Evolutionary conservation across 495 filamentous ascomycete genomes (phyloP).

Genomic region (Podospora didyma): DNA sequence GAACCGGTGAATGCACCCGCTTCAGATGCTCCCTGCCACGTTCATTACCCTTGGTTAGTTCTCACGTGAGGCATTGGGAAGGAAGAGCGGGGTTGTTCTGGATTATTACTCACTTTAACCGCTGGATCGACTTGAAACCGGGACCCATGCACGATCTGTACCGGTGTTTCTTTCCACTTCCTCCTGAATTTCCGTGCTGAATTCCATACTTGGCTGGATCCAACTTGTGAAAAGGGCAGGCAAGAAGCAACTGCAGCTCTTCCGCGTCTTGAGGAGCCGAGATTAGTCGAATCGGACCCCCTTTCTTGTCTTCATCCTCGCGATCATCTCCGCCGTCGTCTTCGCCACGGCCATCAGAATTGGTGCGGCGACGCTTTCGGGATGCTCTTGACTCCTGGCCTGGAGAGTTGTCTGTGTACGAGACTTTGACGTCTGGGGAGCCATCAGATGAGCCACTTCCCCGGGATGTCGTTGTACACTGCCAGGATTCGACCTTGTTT

Average conservation of each 20-base stretch:
- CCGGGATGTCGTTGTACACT: conserved; percentile 11
- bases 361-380: conserved; percentile 13
- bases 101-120: conserved; percentile 18
- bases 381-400: conserved; percentile 8
- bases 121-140: conserved; percentile 25
- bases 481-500: conserved; percentile 24
- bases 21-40: conserved; percentile 21
- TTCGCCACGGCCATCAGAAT: conserved; percentile 8
- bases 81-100: background rate
- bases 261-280: conserved; percentile 1
- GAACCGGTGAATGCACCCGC: conserved; percentile 22
- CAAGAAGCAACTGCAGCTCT: conserved; percentile 11
- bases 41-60: background rate
- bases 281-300: background rate
- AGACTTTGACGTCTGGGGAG: conserved; percentile 8
- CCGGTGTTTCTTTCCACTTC: conserved; percentile 17
- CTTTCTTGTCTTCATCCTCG: conserved; percentile 17
- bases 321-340: conserved; percentile 5
- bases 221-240: conserved; percentile 23
- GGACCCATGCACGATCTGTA: conserved; percentile 22
- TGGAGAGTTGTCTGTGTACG: conserved; percentile 6
- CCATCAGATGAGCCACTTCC: conserved; percentile 6
- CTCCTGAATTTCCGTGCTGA: conserved; percentile 13
- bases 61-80: background rate
- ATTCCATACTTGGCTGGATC: conserved; percentile 23